Conservation (phyloP, 345 rosid species). For the Lagerstroemia speciosa region DNA sequence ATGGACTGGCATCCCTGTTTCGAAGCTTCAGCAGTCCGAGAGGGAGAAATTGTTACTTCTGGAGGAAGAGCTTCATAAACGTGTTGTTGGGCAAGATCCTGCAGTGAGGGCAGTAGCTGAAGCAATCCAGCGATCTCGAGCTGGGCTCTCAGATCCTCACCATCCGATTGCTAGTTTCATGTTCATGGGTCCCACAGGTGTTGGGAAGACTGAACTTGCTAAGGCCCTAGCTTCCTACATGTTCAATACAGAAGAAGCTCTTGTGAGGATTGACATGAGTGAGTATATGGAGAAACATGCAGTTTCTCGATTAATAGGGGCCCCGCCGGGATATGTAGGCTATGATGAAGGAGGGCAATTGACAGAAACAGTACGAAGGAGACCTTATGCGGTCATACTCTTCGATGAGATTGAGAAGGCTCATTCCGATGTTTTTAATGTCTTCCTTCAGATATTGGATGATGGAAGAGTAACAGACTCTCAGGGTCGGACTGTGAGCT, state of each 20-base stretch:
- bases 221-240: slow-evolving; percentile 86
- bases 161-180: slow-evolving; percentile 98
- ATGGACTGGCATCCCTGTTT: slow-evolving; percentile 97
- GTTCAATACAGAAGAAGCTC: slow-evolving; percentile 95
- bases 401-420: slow-evolving; percentile 99
- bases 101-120: slow-evolving; percentile 93
- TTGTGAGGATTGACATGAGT: slow-evolving; percentile 95
- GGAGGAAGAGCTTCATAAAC: slow-evolving; percentile 88
- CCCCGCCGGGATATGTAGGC: slow-evolving; percentile 98
- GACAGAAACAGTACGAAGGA: slow-evolving; percentile 82
- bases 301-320: slow-evolving; percentile 92
- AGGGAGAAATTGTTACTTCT: slow-evolving; percentile 76
- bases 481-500: slow-evolving; percentile 90
- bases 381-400: slow-evolving; percentile 93
- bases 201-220: slow-evolving; percentile 95
- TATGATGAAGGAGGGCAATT: slow-evolving; percentile 98
- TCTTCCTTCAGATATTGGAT: slow-evolving; percentile 92
- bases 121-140: slow-evolving; percentile 96
- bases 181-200: slow-evolving; percentile 99
- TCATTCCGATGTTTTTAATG: slow-evolving; percentile 84
- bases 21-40: slow-evolving; percentile 94
- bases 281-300: slow-evolving; percentile 99
- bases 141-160: slow-evolving; percentile 92
- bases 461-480: slow-evolving; percentile 98
- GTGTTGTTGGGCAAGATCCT: slow-evolving; percentile 92